Evolutionary conservation across 2,329 filamentous ascomycete species (phyloP).

Genomic region (Colletotrichum echinochloae): DNA sequence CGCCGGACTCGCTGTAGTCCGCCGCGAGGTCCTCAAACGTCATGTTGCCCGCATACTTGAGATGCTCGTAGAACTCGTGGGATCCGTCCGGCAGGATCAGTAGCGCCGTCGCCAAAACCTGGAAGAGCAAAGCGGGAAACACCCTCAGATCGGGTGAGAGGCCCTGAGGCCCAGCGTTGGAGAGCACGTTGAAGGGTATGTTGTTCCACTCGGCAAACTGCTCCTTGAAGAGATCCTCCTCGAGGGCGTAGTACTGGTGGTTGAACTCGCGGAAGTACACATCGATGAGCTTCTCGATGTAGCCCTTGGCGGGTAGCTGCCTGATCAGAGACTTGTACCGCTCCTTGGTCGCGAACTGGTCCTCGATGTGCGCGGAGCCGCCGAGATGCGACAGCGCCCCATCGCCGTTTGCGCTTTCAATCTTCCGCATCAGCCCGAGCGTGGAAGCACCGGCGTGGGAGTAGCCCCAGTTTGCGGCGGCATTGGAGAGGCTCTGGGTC

Average conservation of each 20-base stretch:
- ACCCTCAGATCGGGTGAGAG: conserved; percentile 64
- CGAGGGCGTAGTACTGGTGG: conserved; percentile 68
- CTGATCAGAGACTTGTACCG: conserved; percentile 70
- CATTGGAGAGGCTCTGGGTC: conserved; percentile 54
- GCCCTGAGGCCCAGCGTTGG: conserved; percentile 61
- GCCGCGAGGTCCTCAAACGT: conserved; percentile 70
- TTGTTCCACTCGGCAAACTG: conserved; percentile 67
- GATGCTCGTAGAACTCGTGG: conserved; percentile 62
- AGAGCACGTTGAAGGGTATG: conserved; percentile 64
- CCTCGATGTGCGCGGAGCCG: conserved; percentile 46
- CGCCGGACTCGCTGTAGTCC: conserved; percentile 71
- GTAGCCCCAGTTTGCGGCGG: conserved; percentile 65
- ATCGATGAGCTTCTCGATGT: conserved; percentile 65
- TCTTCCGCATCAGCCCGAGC: conserved; percentile 66
- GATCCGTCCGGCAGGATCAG: conserved; percentile 62
- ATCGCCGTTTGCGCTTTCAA: conserved; percentile 59
- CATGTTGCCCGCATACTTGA: conserved; percentile 71
- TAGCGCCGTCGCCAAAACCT: conserved; percentile 67
- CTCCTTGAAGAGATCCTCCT: conserved; percentile 62
- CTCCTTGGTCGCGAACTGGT: conserved; percentile 60
- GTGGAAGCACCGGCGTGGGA: conserved; percentile 64
- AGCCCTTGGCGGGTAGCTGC: conserved; percentile 66
- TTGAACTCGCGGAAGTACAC: conserved; percentile 70
- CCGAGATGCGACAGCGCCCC: conserved; percentile 48
- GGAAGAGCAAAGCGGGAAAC: conserved; percentile 71